Evolutionary conservation across 495 filamentous ascomycete genomes (phyloP).

Genomic region (Talaromyces trachyspermus): DNA sequence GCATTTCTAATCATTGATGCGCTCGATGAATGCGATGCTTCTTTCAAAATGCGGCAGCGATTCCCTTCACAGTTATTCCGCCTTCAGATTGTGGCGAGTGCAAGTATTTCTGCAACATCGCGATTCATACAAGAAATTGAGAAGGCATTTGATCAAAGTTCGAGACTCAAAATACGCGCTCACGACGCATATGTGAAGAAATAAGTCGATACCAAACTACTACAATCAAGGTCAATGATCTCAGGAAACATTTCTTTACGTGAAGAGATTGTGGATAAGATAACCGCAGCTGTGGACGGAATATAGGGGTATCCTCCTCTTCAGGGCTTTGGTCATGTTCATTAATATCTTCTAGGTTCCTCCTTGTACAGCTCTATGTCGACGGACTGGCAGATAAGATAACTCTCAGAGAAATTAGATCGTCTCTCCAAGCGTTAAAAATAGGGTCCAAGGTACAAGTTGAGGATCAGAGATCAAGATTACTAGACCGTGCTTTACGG

Average conservation of each 20-base stretch:
- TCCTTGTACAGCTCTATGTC: conserved; percentile 13
- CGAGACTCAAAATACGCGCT: conserved; percentile 7
- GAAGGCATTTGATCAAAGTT: not conserved
- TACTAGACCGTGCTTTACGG: conserved; percentile 5
- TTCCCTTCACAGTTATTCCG: conserved; percentile 13
- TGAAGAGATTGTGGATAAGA: conserved; percentile 17
- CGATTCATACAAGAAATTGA: conserved; percentile 4
- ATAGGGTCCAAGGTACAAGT: not conserved
- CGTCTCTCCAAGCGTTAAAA: not conserved
- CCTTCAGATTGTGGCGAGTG: not conserved
- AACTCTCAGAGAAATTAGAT: not conserved
- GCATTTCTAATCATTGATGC: no score
- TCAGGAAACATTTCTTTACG: conserved; percentile 11
- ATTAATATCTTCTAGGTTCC: conserved; percentile 9
- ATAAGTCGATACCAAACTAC: conserved; percentile 8
- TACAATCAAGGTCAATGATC: conserved; percentile 12
- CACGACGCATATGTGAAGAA: conserved; percentile 5
- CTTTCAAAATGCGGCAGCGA: conserved; percentile 1
- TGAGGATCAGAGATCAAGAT: conserved; percentile 15
- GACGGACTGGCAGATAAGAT: conserved; percentile 3
- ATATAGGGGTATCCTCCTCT: conserved; percentile 15
- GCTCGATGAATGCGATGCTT: conserved; percentile 17
- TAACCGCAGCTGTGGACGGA: conserved; percentile 21
- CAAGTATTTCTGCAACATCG: conserved; percentile 16
- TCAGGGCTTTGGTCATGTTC: not conserved